Evolutionary conservation across 768 basidiomycete species (phyloP).

Genomic region (Phlebiopsis gigantea): DNA sequence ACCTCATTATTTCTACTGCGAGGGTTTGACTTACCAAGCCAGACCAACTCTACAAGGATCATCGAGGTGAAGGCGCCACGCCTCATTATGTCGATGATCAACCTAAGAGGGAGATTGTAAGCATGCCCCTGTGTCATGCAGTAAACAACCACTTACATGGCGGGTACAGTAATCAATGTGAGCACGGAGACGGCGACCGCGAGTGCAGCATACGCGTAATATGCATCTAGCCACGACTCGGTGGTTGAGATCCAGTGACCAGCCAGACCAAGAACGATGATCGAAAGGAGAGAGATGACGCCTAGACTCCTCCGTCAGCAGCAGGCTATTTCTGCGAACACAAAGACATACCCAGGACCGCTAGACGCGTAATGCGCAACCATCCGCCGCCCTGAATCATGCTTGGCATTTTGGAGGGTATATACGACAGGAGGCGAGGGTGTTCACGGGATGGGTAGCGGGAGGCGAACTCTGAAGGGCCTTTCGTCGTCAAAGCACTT

Average conservation of each 20-base stretch:
- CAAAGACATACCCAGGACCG: neutral
- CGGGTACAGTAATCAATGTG: conserved; percentile 2
- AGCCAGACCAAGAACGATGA: conserved; percentile 28
- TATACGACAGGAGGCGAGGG: neutral
- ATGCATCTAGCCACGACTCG: conserved; percentile 1
- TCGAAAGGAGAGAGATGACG: conserved; percentile 20
- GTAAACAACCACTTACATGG: conserved; percentile 5
- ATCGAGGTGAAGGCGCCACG: conserved; percentile 35
- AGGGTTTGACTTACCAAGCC: conserved; percentile 28
- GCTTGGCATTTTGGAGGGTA: neutral
- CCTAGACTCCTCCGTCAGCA: neutral
- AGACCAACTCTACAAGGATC: conserved; percentile 32
- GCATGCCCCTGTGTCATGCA: no score
- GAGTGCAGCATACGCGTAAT: conserved; percentile 23
- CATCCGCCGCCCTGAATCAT: neutral
- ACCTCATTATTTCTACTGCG: no score
- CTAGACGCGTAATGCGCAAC: neutral
- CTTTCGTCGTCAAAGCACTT: neutral
- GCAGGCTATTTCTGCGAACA: neutral
- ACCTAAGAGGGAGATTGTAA: conserved; percentile 26
- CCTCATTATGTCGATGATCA: conserved; percentile 30
- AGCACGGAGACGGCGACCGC: conserved; percentile 22
- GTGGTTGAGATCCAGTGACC: conserved; percentile 25
- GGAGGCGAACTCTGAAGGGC: neutral
- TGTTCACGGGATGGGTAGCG: neutral